phyloP scores from a whole-genome alignment of 352 stramenopile species.

The Phytophthora aleatoria region DNA sequence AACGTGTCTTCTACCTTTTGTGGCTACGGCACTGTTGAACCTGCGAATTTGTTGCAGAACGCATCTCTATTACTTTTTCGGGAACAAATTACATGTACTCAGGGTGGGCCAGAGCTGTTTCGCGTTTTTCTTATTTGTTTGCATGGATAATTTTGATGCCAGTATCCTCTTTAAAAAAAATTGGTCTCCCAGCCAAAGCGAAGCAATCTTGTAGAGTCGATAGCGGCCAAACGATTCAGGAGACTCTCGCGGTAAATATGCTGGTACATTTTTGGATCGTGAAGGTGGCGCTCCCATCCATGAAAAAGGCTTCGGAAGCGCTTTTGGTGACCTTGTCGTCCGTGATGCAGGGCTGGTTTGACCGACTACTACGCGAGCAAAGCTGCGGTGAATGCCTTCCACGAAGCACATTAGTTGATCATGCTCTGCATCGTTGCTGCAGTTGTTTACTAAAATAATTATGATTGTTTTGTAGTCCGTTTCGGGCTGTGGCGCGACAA shows the following conservation, averaged over 20 bases:
- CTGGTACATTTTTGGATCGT: slow-evolving; percentile 80
- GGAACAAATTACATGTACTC: too few relatives aligned
- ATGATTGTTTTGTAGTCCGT: slow-evolving; percentile 47
- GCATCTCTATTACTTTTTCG: too few relatives aligned
- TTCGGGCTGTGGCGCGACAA: slow-evolving; percentile 74
- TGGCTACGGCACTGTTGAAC: too few relatives aligned
- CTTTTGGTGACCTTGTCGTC: slow-evolving; percentile 83
- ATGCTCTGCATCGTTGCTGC: not conserved
- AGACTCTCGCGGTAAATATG: slow-evolving; percentile 65
- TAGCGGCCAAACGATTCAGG: slow-evolving; percentile 27
- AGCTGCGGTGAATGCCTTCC: slow-evolving; percentile 72
- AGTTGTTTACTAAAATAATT: not conserved
- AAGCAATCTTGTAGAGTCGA: too few relatives aligned
- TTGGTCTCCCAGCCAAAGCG: too few relatives aligned
- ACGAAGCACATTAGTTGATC: slow-evolving; percentile 51
- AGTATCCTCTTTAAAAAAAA: too few relatives aligned
- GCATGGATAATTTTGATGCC: too few relatives aligned
- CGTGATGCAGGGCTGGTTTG: slow-evolving; percentile 71
- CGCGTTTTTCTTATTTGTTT: too few relatives aligned
- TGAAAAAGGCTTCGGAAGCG: slow-evolving; percentile 53
- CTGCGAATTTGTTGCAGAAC: too few relatives aligned
- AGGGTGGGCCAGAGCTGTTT: too few relatives aligned
- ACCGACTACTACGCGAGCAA: slow-evolving; percentile 84
- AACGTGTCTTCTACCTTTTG: too few relatives aligned
- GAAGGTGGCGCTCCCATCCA: slow-evolving; percentile 63